Conservation (phyloP, 1,284 basidiomycete genomes). For the Ceratobasidium sp. region DNA sequence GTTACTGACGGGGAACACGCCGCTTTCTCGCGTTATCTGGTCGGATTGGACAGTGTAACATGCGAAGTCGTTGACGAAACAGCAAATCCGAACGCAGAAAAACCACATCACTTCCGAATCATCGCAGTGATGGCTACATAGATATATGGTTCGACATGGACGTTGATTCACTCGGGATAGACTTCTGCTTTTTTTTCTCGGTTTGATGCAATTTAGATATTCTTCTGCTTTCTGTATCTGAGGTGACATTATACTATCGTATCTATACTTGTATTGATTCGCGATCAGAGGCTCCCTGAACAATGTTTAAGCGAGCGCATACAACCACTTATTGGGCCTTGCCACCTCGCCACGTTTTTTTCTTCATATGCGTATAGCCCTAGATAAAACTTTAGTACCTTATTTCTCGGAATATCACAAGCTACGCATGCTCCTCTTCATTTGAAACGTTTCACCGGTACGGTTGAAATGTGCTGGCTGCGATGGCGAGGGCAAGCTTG, state of each 20-base stretch:
- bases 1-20: neutral
- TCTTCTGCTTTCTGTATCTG: neutral
- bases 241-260: neutral
- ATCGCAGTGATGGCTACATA: constrained; percentile 48
- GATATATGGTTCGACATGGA: neutral
- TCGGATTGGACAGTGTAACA: constrained; percentile 42
- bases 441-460: neutral
- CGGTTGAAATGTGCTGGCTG: neutral
- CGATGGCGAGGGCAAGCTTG: neutral
- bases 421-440: neutral
- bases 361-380: neutral
- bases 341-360: neutral
- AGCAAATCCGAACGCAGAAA: constrained; percentile 44
- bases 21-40: neutral
- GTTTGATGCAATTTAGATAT: neutral
- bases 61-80: constrained; percentile 46
- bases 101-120: constrained; percentile 48
- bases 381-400: neutral
- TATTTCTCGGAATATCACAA: neutral
- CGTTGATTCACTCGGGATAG: neutral
- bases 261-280: neutral
- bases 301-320: neutral
- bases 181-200: neutral
- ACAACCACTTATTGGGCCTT: neutral
- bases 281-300: neutral